Evolutionary conservation across 768 basidiomycete genomes (phyloP).

Genomic region (Fomitopsis pulvina): DNA sequence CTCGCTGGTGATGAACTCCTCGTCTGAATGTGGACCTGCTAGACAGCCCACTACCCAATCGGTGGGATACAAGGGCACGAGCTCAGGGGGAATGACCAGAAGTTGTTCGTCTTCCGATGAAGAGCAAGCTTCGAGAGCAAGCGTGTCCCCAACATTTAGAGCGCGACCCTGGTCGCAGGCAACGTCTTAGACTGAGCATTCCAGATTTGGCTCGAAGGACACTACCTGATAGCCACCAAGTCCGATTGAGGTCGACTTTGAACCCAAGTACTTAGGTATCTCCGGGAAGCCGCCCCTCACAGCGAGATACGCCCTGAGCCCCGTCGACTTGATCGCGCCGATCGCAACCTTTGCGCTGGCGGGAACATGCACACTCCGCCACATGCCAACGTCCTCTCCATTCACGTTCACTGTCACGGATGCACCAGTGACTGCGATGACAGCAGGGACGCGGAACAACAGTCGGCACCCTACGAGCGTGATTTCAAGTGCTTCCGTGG

Average conservation of each 20-base stretch:
- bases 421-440: conserved; percentile 54
- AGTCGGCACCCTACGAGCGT: conserved; percentile 40
- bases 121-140: conserved; percentile 32
- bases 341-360: conserved; percentile 38
- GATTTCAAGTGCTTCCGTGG: conserved; percentile 51
- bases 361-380: conserved; percentile 43
- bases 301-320: conserved; percentile 50
- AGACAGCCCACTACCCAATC: conserved; percentile 51
- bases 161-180: conserved; percentile 40
- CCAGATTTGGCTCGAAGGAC: conserved; percentile 2
- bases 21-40: conserved; percentile 57
- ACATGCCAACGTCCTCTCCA: conserved; percentile 33
- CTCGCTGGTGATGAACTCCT: conserved; percentile 41
- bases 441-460: conserved; percentile 41
- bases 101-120: conserved; percentile 16
- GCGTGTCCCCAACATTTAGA: conserved; percentile 43
- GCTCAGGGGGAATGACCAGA: conserved; percentile 18
- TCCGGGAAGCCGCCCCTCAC: conserved; percentile 56
- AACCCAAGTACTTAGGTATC: conserved; percentile 49
- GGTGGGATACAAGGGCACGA: conserved; percentile 39
- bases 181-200: not conserved
- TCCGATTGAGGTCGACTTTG: conserved; percentile 60
- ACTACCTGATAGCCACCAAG: conserved; percentile 52
- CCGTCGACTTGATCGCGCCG: conserved; percentile 25
- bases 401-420: conserved; percentile 36